Evolutionary conservation across 768 basidiomycete genomes (phyloP).

Genomic region (Tulasnella sp.): DNA sequence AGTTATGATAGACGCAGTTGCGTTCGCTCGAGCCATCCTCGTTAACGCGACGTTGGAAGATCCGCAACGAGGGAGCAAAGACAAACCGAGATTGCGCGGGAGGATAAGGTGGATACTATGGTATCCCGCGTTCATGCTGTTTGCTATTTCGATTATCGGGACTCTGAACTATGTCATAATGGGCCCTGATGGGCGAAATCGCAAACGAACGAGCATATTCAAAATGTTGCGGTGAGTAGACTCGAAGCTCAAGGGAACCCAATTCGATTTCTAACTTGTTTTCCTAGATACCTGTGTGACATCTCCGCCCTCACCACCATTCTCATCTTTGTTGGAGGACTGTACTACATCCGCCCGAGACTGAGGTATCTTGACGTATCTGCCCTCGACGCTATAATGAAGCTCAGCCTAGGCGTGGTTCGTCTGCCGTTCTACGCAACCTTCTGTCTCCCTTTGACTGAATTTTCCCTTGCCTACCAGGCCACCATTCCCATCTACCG

Average conservation of each 20-base stretch:
- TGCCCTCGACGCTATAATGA: background rate
- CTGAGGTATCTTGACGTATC: background rate
- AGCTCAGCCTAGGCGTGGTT: background rate
- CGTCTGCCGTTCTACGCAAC: background rate
- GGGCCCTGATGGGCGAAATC: background rate
- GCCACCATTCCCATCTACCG: background rate
- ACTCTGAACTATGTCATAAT: background rate
- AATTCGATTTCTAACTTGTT: background rate
- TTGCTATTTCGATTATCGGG: background rate
- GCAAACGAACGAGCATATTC: background rate
- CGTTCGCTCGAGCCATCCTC: background rate
- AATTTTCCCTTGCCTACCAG: background rate
- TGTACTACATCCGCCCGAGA: background rate
- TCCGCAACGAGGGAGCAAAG: background rate
- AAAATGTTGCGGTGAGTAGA: background rate
- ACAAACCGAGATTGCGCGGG: background rate
- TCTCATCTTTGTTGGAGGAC: background rate
- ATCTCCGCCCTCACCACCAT: background rate
- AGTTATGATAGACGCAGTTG: background rate
- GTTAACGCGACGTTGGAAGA: constrained; percentile 16
- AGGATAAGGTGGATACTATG: background rate
- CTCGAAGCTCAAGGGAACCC: no score
- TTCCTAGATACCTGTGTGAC: background rate
- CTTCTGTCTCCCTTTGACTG: background rate
- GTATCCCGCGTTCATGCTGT: background rate